phyloP scores from a whole-genome alignment of 2,329 filamentous ascomycete genomes.

The Diaporthe sp. region DNA sequence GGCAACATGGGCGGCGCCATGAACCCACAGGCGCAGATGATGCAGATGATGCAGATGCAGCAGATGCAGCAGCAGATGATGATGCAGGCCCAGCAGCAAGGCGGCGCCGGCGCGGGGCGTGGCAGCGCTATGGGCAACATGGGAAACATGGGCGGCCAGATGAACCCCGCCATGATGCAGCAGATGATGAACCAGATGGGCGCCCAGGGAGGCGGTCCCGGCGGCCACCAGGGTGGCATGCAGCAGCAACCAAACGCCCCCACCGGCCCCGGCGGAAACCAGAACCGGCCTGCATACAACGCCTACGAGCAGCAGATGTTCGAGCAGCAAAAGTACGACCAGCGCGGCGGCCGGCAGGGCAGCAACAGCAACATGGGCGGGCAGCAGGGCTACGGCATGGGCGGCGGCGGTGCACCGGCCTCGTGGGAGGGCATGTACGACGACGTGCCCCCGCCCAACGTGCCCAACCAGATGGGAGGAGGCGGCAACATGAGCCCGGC shows the following conservation, averaged over 20 bases:
- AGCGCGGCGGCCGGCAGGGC: slow-evolving; percentile 49
- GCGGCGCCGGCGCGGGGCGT: slow-evolving; percentile 42
- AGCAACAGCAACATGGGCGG: slow-evolving; percentile 37
- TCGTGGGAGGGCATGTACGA: slow-evolving; percentile 99
- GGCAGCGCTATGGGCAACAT: slow-evolving; percentile 52
- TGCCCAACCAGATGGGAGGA: slow-evolving; percentile 43
- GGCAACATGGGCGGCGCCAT: slow-evolving; percentile 69
- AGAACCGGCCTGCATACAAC: slow-evolving; percentile 66
- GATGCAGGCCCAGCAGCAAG: slow-evolving; percentile 50
- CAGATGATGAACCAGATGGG: slow-evolving; percentile 59
- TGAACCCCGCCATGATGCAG: slow-evolving; percentile 67
- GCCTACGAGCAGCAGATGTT: slow-evolving; percentile 79
- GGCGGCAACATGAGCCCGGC: slow-evolving; percentile 44
- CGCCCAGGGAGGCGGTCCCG: slow-evolving; percentile 30
- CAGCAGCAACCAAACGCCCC: slow-evolving; percentile 47
- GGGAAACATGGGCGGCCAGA: slow-evolving; percentile 16
- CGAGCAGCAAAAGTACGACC: slow-evolving; percentile 83
- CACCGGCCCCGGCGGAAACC: slow-evolving; percentile 43
- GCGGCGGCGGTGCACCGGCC: slow-evolving; percentile 71
- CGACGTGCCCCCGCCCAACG: slow-evolving; percentile 86
- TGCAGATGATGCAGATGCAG: slow-evolving; percentile 78
- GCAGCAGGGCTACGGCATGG: slow-evolving; percentile 48
- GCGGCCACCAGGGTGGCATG: slow-evolving; percentile 39
- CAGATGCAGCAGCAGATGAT: slow-evolving; percentile 73
- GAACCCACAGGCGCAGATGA: slow-evolving; percentile 53